Conservation (phyloP, 805 yeast genomes). For the Ogataea trehaloabstinens region DNA sequence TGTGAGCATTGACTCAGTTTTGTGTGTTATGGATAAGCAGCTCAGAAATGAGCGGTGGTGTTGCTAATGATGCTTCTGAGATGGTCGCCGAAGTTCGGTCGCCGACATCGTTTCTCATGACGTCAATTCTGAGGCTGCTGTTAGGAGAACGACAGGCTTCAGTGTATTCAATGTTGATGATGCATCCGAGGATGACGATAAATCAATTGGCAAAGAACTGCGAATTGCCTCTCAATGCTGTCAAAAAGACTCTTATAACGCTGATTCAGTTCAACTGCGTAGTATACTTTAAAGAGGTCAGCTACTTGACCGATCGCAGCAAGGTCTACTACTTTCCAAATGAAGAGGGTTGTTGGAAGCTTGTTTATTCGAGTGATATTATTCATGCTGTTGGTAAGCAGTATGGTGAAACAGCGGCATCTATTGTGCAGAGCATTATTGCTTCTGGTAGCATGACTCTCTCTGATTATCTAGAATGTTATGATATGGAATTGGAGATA, state of each 20-base stretch:
- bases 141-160: conserved; percentile 74
- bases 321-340: conserved; percentile 52
- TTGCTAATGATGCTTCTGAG: background rate
- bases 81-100: conserved; percentile 41
- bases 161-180: conserved; percentile 57
- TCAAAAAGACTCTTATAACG: conserved; percentile 69
- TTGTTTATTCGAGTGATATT: conserved; percentile 78
- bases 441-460: conserved; percentile 64
- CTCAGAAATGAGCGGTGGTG: too few relatives aligned
- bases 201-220: conserved; percentile 50
- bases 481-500: conserved; percentile 22
- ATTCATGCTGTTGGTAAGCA: conserved; percentile 50
- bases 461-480: conserved; percentile 44
- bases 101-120: conserved; percentile 59
- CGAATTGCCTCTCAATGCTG: conserved; percentile 44
- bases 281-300: conserved; percentile 51
- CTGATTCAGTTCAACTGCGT: conserved; percentile 79
- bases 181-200: conserved; percentile 64
- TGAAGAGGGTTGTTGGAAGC: conserved; percentile 59
- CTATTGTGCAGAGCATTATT: conserved; percentile 67
- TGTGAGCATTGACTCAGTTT: too few relatives aligned
- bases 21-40: too few relatives aligned
- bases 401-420: conserved; percentile 44
- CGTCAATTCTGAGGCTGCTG: conserved; percentile 49
- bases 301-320: conserved; percentile 24